Evolutionary conservation across 2,329 filamentous ascomycete species (phyloP).

Genomic region (Diaporthe batatas): DNA sequence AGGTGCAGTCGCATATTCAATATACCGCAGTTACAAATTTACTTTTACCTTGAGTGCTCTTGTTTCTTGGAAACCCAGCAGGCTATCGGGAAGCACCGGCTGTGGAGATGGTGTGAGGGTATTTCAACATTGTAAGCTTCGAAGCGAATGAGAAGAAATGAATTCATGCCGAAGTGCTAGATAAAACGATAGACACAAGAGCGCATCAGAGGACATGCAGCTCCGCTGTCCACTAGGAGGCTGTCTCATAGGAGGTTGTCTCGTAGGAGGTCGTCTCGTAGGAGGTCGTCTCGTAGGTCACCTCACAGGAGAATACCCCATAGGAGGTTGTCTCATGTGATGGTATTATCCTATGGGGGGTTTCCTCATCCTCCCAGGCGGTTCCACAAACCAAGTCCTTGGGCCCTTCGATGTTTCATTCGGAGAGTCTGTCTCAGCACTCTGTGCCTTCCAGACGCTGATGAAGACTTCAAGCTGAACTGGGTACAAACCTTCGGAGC

Average conservation of each 20-base stretch:
- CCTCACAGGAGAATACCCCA: no score
- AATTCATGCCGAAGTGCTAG: neutral
- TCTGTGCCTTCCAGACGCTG: neutral
- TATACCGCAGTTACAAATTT: conserved; percentile 2
- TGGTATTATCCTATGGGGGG: no score
- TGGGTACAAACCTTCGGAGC: no score
- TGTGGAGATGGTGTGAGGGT: neutral
- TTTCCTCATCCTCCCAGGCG: no score
- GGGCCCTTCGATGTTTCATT: neutral
- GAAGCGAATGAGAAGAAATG: neutral
- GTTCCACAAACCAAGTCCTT: neutral
- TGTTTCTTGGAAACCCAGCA: neutral
- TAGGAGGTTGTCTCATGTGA: no score
- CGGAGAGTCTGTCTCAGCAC: neutral
- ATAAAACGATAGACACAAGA: neutral
- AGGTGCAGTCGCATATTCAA: conserved; percentile 12
- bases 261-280: no score
- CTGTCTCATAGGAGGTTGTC: no score
- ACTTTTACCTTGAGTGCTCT: neutral
- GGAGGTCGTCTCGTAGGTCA: no score
- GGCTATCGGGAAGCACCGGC: no score
- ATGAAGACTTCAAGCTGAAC: neutral
- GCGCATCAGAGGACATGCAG: neutral
- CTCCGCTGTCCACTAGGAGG: neutral
- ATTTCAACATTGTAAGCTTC: neutral